Evolutionary conservation across 2,329 filamentous ascomycete genomes (phyloP), one percentile per base, ranked within the genome.

Genomic region (Trichoderma sp.): DNA sequence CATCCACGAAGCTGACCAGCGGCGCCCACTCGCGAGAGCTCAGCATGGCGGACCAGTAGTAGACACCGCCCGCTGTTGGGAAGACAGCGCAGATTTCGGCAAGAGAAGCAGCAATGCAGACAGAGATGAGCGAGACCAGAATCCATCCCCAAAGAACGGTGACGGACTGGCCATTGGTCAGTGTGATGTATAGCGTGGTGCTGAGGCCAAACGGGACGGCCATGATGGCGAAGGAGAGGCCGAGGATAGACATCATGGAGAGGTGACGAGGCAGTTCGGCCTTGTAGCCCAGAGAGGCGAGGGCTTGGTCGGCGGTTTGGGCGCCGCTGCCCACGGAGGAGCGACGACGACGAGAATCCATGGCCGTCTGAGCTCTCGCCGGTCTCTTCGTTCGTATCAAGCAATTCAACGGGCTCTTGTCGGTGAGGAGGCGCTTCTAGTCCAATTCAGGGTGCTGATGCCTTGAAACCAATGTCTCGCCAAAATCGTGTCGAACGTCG

Each of bases 71-170:
- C 14, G 84, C 84, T 5, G 80, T 83, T 0, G 81, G 81, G 69
- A 85, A 90, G n/a, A 88, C 87, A 6, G 87, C 88, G 66, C 90
- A 81, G 71, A 90, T 92, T 74, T 92, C 90, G 67, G 89, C 89
- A 47, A 92, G 81, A 17, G 87, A 90, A 14, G 88, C 84, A 28
- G 89, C 88, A 67, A 92, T 83, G 72, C 87, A 90, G 52, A 92
- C 72, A 68, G 91, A 92, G 78, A 90, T 91, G 67, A 91, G 73
- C 52, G 88, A 86, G 34, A 87, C 85, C 19, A 86, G 80, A 39
- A 77, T 63, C 77, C 89, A 80, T 26, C 90, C 91, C 88, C 89
- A 94, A 66, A 93, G 83, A 45, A 93, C 86, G 66, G 88, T 85
- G n/a, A 86, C 87, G 41, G 88, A 84, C 1, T 91, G 90, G 59